These are phyloP conservation scores for Hippophae rhamnoides DNA, from an alignment of 306 rosid species.

Conservation along the genomic window DNA sequence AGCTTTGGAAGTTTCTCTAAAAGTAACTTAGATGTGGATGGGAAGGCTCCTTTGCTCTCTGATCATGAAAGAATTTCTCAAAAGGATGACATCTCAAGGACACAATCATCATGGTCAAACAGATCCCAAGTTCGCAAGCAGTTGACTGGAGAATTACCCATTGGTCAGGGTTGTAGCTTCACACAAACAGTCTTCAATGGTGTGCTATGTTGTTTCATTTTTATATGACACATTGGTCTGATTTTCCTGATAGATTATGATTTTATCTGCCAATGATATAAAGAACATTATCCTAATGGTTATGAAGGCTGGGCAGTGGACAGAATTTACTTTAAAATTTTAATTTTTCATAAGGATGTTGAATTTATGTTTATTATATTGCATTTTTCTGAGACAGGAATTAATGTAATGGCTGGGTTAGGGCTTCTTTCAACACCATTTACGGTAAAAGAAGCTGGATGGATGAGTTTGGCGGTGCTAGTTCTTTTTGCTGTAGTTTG, in stretches of 20 bases:
- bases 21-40: conserved; percentile 41
- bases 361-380: conserved; percentile 4
- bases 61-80: conserved; percentile 26
- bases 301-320: neutral
- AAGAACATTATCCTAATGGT: neutral
- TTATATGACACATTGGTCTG: neutral
- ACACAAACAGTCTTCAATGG: conserved; percentile 84
- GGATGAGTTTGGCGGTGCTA: conserved; percentile 60
- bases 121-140: conserved; percentile 44
- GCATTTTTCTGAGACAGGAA: conserved; percentile 33
- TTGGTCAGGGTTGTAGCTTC: conserved; percentile 59
- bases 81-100: conserved; percentile 25
- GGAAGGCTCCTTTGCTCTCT: conserved; percentile 42
- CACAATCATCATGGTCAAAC: conserved; percentile 42
- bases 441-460: conserved; percentile 66
- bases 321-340: neutral
- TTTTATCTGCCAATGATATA: too few species aligned
- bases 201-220: conserved; percentile 10
- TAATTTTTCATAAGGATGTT: neutral
- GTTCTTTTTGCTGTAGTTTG: conserved; percentile 58
- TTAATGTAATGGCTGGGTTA: conserved; percentile 79
- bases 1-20: conserved; percentile 31
- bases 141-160: conserved; percentile 43
- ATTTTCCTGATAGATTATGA: too few species aligned
- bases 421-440: conserved; percentile 72